Conservation (phyloP, 108 stramenopile genomes). For the Cyclotella sp. region DNA sequence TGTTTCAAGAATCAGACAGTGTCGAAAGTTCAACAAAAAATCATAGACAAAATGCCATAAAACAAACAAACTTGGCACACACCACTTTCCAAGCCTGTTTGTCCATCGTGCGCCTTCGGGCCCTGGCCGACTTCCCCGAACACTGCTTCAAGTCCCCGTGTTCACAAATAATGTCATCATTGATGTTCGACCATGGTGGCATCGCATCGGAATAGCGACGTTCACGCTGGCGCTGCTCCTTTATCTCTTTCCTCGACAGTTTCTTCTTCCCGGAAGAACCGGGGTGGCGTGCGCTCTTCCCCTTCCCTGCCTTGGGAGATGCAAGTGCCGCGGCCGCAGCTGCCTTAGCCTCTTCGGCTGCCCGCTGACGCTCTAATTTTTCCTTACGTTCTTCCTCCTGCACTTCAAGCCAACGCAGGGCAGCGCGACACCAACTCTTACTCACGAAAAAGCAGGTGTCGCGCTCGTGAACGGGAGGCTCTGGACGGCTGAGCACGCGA, state of each 20-base stretch:
- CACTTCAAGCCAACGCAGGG: constrained; percentile 85
- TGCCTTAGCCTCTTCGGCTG: constrained; percentile 31
- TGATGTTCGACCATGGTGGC: constrained; percentile 87
- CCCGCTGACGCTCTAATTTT: constrained; percentile 46
- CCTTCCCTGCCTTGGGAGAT: constrained; percentile 32
- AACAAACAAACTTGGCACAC: too few relatives aligned
- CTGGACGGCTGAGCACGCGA: constrained; percentile 79
- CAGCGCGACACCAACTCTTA: constrained; percentile 87
- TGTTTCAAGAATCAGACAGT: too few relatives aligned
- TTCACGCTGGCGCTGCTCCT: constrained; percentile 74
- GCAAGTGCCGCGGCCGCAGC: constrained; percentile 15
- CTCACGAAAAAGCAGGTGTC: constrained; percentile 73
- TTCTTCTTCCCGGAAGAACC: constrained; percentile 69
- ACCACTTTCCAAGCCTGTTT: constrained; percentile 86
- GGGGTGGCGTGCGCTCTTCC: constrained; percentile 21
- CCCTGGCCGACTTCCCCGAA: constrained; percentile 70
- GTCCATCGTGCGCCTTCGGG: constrained; percentile 79
- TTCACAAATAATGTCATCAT: constrained; percentile 76
- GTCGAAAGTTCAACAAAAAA: too few relatives aligned
- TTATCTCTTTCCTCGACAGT: constrained; percentile 59
- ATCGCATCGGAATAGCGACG: constrained; percentile 71
- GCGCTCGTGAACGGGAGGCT: constrained; percentile 63
- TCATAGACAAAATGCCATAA: too few relatives aligned
- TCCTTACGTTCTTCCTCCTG: constrained; percentile 68
- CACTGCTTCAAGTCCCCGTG: constrained; percentile 51